Conservation (phyloP, 345 rosid species). For the Firmiana major region DNA sequence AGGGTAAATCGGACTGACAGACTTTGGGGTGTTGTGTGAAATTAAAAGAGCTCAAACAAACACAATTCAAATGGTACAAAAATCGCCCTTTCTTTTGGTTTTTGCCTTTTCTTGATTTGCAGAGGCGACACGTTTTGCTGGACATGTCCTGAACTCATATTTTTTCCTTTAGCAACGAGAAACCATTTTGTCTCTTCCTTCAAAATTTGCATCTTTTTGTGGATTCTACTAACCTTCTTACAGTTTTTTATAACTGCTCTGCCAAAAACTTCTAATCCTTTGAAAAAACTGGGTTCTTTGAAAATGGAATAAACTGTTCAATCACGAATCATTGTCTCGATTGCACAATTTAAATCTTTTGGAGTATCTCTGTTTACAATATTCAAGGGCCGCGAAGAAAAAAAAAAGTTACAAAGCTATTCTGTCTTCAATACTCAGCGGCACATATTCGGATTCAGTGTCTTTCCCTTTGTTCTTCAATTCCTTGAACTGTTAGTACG, state of each 20-base stretch:
- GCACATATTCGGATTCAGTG: conserved; percentile 11
- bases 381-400: conserved; percentile 1
- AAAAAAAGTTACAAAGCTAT: neutral
- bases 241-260: neutral
- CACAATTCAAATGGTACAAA: conserved; percentile 14
- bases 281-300: neutral
- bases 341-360: neutral
- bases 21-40: neutral
- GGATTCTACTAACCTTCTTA: neutral
- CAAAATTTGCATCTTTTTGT: neutral
- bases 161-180: too few relatives aligned
- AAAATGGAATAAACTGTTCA: neutral
- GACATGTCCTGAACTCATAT: neutral
- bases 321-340: conserved; percentile 12
- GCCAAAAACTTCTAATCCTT: neutral
- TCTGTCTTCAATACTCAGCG: neutral
- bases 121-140: neutral
- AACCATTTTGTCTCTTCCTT: neutral
- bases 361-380: conserved; percentile 1
- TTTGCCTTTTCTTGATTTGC: neutral
- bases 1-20: neutral
- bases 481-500: neutral
- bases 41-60: neutral
- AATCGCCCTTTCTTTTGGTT: conserved; percentile 7
- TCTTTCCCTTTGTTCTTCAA: neutral